Percentiles rank a stretch among this genome's conserved stretches.
Evolutionary conservation across 495 filamentous ascomycete genomes (phyloP).

Genomic region (Amniculicola lignicola): DNA sequence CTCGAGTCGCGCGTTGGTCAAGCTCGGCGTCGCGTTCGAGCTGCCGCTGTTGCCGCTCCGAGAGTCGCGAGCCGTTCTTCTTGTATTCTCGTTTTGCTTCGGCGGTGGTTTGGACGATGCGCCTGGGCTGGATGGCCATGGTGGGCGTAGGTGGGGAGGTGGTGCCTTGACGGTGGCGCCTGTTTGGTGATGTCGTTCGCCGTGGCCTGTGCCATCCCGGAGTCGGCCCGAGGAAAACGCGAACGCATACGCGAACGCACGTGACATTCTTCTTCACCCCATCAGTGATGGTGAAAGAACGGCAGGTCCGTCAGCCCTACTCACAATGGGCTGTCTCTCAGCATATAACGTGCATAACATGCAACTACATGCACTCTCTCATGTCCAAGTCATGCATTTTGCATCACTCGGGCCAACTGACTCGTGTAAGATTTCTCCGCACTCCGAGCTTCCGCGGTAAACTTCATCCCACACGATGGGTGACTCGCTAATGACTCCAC

Average conservation of each 20-base stretch:
- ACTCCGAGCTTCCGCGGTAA: conserved; percentile 14
- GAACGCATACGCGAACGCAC: no score
- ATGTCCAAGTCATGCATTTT: not conserved
- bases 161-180: no score
- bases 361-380: not conserved
- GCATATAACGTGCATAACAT: no score
- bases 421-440: not conserved
- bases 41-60: conserved; percentile 9
- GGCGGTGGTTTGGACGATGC: conserved; percentile 29
- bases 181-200: no score
- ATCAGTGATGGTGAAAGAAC: no score
- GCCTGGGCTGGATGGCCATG: conserved; percentile 16
- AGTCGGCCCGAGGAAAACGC: no score
- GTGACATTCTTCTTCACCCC: no score
- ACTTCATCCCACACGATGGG: conserved; percentile 14
- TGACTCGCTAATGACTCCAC: no score
- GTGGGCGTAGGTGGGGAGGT: no score
- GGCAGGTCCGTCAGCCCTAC: no score
- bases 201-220: no score
- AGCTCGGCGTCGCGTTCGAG: conserved; percentile 29
- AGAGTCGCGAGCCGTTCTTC: conserved; percentile 21
- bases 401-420: not conserved
- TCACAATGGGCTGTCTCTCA: no score
- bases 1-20: conserved; percentile 23
- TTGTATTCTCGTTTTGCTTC: conserved; percentile 30